Percentiles rank a stretch among this genome's conserved stretches.
Evolutionary conservation across 225 moss, liverwort and hornwort genomes (phyloP).

Genomic region (Bryoerythrophyllum caledonicum): DNA sequence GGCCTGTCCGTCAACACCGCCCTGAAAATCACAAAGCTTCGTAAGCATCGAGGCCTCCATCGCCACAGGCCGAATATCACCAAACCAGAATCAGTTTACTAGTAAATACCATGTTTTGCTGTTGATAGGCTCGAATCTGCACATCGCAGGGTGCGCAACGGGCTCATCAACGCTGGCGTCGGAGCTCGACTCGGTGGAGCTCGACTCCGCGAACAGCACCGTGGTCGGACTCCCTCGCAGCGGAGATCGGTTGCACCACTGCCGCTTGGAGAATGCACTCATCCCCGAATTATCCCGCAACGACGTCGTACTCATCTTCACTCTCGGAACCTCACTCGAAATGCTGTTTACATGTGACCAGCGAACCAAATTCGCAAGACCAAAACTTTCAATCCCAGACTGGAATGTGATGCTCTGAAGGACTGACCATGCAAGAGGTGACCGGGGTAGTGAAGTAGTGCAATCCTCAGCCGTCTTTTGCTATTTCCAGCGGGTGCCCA

Average conservation of each 20-base stretch:
- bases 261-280: conserved; percentile 35
- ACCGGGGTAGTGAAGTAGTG: not conserved
- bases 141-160: conserved; percentile 12
- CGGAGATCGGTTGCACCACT: conserved; percentile 20
- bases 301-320: conserved; percentile 3
- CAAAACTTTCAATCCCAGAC: not conserved
- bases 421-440: not conserved
- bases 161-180: conserved; percentile 13
- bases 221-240: conserved; percentile 47
- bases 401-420: not conserved
- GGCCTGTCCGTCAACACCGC: conserved; percentile 40
- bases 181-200: conserved; percentile 42
- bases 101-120: conserved; percentile 52
- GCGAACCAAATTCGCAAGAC: too few species aligned
- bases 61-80: too few species aligned
- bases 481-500: not conserved
- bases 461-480: conserved; percentile 12
- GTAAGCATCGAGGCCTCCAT: not conserved
- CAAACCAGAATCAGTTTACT: not conserved
- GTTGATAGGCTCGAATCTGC: conserved; percentile 50
- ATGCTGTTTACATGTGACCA: conserved; percentile 14
- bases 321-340: conserved; percentile 5
- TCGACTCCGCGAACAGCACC: conserved; percentile 36
- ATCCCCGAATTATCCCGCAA: not conserved
- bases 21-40: conserved; percentile 23